Conservation (phyloP, 2,329 filamentous ascomycete genomes). For the Diaporthe caulivora region DNA sequence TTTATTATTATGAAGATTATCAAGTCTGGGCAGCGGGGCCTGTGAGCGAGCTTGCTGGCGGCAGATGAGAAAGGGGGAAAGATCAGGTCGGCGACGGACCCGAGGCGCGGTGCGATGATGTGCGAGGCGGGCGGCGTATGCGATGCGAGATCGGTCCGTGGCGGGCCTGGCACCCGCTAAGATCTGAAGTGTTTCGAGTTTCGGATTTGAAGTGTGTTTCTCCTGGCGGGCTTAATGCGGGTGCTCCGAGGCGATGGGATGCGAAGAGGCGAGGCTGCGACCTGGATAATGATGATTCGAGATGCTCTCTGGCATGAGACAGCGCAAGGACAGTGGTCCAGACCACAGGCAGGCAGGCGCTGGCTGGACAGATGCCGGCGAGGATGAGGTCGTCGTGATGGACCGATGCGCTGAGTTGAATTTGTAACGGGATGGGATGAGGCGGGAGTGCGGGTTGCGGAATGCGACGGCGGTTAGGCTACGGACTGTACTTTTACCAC, state of each 20-base stretch:
- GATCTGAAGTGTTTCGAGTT: conserved; percentile 37
- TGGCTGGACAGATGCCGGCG: neutral
- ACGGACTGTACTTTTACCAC: neutral
- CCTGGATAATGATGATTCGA: neutral
- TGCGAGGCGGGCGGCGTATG: neutral
- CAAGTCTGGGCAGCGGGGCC: conserved; percentile 21
- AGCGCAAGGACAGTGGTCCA: neutral
- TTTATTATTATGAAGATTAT: neutral
- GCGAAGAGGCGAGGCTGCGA: neutral
- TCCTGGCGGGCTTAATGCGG: neutral
- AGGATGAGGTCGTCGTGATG: neutral
- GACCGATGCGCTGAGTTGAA: conserved; percentile 7
- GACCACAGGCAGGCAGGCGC: neutral
- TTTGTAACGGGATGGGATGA: conserved; percentile 2
- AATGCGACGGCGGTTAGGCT: conserved; percentile 11
- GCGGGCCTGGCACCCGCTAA: neutral
- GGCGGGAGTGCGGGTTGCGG: conserved; percentile 1
- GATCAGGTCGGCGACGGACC: conserved; percentile 9
- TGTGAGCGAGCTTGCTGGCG: conserved; percentile 5
- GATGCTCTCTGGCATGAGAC: neutral
- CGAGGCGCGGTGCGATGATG: conserved; percentile 1
- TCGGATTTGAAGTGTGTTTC: conserved; percentile 32
- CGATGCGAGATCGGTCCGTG: conserved; percentile 27
- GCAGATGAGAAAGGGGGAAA: conserved; percentile 10
- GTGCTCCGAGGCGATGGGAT: neutral